These are phyloP conservation scores for Reticulascus tulasneorum DNA, from an alignment of 2,329 filamentous ascomycete species.

Conservation along the genomic window DNA sequence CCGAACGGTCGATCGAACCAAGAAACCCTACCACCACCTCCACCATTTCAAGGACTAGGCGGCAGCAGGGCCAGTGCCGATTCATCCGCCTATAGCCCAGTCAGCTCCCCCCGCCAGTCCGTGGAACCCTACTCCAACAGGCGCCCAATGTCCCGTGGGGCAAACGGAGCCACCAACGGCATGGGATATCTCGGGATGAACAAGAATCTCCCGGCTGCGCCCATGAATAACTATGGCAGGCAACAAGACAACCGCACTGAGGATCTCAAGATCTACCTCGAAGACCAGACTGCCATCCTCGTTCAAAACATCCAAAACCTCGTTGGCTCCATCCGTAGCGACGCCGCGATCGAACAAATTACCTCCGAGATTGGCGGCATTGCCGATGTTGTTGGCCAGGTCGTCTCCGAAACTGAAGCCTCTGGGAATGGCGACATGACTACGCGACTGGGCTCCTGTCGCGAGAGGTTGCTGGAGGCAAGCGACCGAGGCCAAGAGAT, in stretches of 20 bases:
- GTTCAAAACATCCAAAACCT: slow-evolving; percentile 80
- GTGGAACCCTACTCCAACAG: slow-evolving; percentile 37
- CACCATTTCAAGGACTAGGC: slow-evolving; percentile 56
- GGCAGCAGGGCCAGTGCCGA: slow-evolving; percentile 56
- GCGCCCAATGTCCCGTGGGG: slow-evolving; percentile 18
- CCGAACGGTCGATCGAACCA: too few species aligned
- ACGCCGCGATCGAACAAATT: slow-evolving; percentile 61
- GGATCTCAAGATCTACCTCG: slow-evolving; percentile 67
- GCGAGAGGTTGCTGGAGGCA: slow-evolving; percentile 61
- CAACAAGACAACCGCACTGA: slow-evolving; percentile 38
- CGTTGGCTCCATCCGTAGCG: slow-evolving; percentile 65
- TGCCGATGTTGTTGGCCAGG: slow-evolving; percentile 64
- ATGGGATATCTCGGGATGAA: slow-evolving; percentile 30
- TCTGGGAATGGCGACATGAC: slow-evolving; percentile 50
- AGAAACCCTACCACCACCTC: slow-evolving; percentile 32
- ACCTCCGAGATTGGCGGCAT: slow-evolving; percentile 69
- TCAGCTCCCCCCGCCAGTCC: slow-evolving; percentile 64
- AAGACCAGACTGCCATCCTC: slow-evolving; percentile 75
- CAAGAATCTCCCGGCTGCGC: slow-evolving; percentile 25
- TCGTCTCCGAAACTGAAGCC: slow-evolving; percentile 62
- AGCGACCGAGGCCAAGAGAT: slow-evolving; percentile 58
- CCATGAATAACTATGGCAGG: slow-evolving; percentile 36
- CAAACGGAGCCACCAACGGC: slow-evolving; percentile 30
- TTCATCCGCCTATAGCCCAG: slow-evolving; percentile 71
- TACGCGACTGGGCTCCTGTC: slow-evolving; percentile 57